Percentiles rank a stretch among this genome's conserved stretches.
Evolutionary conservation across 2,329 filamentous ascomycete genomes (phyloP).

Genomic region (Lasiodiplodia sp.): DNA sequence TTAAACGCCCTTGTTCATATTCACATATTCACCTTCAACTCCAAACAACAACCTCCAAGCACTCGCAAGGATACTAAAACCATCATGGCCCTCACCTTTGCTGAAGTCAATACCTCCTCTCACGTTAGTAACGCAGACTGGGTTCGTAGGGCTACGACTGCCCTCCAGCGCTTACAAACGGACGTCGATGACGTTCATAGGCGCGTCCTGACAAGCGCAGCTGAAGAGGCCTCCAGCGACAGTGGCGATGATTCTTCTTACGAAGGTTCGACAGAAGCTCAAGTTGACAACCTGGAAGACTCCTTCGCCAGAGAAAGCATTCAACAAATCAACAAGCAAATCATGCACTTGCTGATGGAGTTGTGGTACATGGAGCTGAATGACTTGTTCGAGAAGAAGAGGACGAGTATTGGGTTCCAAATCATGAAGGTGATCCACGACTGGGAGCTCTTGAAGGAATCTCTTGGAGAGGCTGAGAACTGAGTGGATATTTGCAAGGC

Average conservation of each 20-base stretch:
- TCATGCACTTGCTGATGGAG: not conserved
- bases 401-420: not conserved
- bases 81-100: not conserved
- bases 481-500: not conserved
- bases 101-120: not conserved
- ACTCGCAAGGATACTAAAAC: not conserved
- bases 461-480: not conserved
- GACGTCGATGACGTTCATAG: not conserved
- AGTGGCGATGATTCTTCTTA: not conserved
- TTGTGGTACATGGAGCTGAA: not conserved
- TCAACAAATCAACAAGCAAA: not conserved
- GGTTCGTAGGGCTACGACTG: not conserved
- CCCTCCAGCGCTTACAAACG: not conserved
- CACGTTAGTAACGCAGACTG: not conserved
- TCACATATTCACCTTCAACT: too few relatives aligned
- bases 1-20: too few relatives aligned
- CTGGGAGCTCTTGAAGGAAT: not conserved
- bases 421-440: not conserved
- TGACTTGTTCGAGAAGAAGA: not conserved
- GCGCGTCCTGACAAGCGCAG: not conserved
- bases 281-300: not conserved
- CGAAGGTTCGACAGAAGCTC: not conserved
- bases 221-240: not conserved
- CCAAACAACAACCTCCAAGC: too few relatives aligned
- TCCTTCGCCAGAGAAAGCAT: too few relatives aligned